Evolutionary conservation across 202 grass and related monocot species (phyloP), one percentile per base, ranked within the genome.

Genomic region (Eragrostis tef): DNA sequence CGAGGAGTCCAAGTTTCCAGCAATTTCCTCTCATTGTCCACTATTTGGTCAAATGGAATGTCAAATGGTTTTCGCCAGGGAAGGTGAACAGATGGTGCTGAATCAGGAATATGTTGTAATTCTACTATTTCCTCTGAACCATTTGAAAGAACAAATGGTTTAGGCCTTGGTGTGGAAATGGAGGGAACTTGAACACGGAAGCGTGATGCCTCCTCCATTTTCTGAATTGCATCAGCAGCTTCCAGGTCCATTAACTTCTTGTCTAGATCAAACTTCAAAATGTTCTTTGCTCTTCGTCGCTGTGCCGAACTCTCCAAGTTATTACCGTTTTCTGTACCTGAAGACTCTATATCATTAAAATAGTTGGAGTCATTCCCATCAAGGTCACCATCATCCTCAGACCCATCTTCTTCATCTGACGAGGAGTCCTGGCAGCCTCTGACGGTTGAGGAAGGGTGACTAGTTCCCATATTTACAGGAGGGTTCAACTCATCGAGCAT

Each of bases 101-200:
- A 94, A 83, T 81, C 74, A 83, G 92, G 92, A 83, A 87, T n/a
- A 58, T 77, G 83, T 36, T 80, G 83, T 25, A 92, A 64, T 20
- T 76, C 86, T 45, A 84, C 80, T 36, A 57, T 67, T 22, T 89
- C 89, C 22, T 83, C 86, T n/a, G 82, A 64, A 56, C 41, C 87
- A 73, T 74, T 66, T 39, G 86, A 50, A 79, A 56, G 64, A 72
- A 72, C 77, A 9, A 77, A 83, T 6, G 74, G 50, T 34, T 81
- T 77, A 41, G 46, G 53, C 77, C 84, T 87, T 48, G 81, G 58
- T 47, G 86, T 74, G 4, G 85, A 89, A 70, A 94, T 87, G 44
- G 78, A 73, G 31, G 87, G 81, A 80, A 91, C 81, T 34, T 82
- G 86, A 29, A 84, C 83, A 50, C 45, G 79, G 80, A 82, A 84